Conservation (phyloP, 139 green algal species). For the Dunaliella sp. region DNA sequence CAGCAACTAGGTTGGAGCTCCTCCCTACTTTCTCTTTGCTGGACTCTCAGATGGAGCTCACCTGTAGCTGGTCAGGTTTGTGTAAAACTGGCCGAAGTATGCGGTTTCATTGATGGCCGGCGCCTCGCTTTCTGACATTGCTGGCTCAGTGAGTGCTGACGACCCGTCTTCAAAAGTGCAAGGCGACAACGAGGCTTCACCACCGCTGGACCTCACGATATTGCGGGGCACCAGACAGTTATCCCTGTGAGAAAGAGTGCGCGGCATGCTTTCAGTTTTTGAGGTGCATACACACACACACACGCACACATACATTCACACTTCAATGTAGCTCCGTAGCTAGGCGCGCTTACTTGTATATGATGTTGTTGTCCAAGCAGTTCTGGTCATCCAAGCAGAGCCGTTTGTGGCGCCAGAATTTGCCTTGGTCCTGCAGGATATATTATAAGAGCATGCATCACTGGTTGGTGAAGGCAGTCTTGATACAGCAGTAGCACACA, state of each 20-base stretch:
- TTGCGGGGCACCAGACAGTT: constrained; percentile 30
- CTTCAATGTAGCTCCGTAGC: too few relatives aligned
- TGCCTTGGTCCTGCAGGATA: not conserved
- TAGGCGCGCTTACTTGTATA: constrained; percentile 24
- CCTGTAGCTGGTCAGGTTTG: constrained; percentile 22
- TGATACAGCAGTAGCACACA: too few relatives aligned
- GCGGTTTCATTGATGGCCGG: constrained; percentile 32
- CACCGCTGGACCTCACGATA: not conserved
- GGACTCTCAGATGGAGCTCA: too few relatives aligned
- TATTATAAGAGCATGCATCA: too few relatives aligned
- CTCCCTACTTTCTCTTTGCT: too few relatives aligned
- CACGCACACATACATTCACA: too few relatives aligned
- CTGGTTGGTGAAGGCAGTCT: too few relatives aligned
- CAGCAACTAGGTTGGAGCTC: too few relatives aligned
- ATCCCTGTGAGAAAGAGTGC: constrained; percentile 20
- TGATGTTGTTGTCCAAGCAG: constrained; percentile 11
- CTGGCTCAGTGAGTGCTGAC: not conserved
- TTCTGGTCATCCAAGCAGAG: constrained; percentile 12
- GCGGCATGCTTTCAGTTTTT: too few relatives aligned
- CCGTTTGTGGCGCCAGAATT: constrained; percentile 21
- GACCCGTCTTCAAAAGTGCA: constrained; percentile 26
- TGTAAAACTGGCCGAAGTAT: constrained; percentile 31
- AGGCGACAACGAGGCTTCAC: not conserved
- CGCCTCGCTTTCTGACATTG: not conserved
- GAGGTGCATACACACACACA: too few relatives aligned